Conservation (phyloP, 1,284 basidiomycete genomes). For the Peniophora sp. region DNA sequence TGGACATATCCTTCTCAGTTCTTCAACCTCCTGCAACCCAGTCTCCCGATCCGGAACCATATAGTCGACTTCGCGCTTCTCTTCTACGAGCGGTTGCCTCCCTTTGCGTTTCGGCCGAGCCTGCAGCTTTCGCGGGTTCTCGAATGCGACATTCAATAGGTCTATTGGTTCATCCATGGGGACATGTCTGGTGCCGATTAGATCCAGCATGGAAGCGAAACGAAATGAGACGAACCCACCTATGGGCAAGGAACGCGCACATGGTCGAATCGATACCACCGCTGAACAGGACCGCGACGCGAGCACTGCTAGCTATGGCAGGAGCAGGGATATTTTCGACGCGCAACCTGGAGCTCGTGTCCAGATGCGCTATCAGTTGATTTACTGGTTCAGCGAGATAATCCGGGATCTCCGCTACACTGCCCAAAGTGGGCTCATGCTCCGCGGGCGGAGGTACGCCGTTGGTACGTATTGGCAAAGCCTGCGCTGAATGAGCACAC, state of each 20-base stretch:
- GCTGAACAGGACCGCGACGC: slow-evolving; percentile 87
- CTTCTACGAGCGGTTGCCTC: slow-evolving; percentile 15
- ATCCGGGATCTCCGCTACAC: slow-evolving; percentile 37
- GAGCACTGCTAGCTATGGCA: slow-evolving; percentile 8
- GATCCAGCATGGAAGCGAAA: too few species aligned
- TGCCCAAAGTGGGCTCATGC: slow-evolving; percentile 21
- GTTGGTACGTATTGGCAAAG: slow-evolving; percentile 38
- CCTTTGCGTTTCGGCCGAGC: slow-evolving; percentile 31
- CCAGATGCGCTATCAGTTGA: slow-evolving; percentile 43
- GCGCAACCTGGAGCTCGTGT: slow-evolving; percentile 51
- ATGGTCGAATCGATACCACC: slow-evolving; percentile 93
- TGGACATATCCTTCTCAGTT: slow-evolving; percentile 68
- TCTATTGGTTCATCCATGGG: slow-evolving; percentile 80
- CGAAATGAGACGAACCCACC: slow-evolving; percentile 28
- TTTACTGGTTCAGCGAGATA: slow-evolving; percentile 39
- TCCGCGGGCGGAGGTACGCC: slow-evolving; percentile 30
- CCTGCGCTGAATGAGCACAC: slow-evolving; percentile 25
- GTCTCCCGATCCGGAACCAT: slow-evolving; percentile 85
- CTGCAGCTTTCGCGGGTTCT: slow-evolving; percentile 75
- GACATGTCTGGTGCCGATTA: slow-evolving; percentile 46
- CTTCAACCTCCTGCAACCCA: slow-evolving; percentile 69
- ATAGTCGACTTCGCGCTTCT: slow-evolving; percentile 25
- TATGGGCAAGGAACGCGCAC: slow-evolving; percentile 73
- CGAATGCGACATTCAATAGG: slow-evolving; percentile 92
- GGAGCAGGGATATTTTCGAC: slow-evolving; percentile 52